A percentile compares a stretch with the other conserved stretches of the same genome.
These are phyloP conservation scores for Diaporthe vaccinii DNA, from an alignment of 2,329 filamentous ascomycete species.

Conservation along the genomic window DNA sequence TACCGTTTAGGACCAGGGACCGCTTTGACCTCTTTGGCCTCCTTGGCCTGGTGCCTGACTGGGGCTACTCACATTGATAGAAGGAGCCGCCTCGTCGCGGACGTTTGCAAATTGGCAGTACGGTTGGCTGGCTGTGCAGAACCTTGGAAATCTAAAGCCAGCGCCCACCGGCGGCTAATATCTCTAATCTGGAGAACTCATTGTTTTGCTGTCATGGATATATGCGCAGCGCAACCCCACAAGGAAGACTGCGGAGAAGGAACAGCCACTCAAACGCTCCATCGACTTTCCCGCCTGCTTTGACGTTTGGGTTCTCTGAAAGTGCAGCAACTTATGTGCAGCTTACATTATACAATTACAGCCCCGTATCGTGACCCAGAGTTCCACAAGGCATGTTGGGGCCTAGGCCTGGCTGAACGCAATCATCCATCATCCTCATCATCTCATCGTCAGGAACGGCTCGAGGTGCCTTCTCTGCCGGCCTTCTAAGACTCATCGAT, in stretches of 20 bases:
- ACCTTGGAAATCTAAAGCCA: not conserved
- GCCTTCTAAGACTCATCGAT: constrained; percentile 73
- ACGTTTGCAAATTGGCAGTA: not conserved
- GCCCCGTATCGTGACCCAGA: not conserved
- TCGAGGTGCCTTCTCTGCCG: not conserved
- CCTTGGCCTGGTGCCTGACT: not conserved
- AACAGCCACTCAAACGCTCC: not conserved
- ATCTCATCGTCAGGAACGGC: constrained; percentile 20
- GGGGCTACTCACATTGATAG: not conserved
- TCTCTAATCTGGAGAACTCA: constrained; percentile 3
- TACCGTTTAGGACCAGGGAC: not conserved
- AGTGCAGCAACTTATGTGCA: constrained; percentile 13
- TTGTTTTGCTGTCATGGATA: constrained; percentile 25
- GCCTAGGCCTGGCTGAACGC: not conserved
- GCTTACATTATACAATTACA: constrained; percentile 41
- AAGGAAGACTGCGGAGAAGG: not conserved
- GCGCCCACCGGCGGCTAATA: not conserved
- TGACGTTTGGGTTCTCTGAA: not conserved
- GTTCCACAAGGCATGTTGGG: constrained; percentile 17
- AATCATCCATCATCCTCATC: constrained; percentile 33
- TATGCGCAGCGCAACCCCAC: not conserved
- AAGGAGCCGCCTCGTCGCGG: not conserved
- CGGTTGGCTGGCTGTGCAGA: too few species aligned
- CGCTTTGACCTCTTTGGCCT: not conserved
- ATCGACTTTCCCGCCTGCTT: not conserved